Base-by-base conservation (phyloP, 2,329 filamentous ascomycete genomes). In the Drechslera avenae region DNA sequence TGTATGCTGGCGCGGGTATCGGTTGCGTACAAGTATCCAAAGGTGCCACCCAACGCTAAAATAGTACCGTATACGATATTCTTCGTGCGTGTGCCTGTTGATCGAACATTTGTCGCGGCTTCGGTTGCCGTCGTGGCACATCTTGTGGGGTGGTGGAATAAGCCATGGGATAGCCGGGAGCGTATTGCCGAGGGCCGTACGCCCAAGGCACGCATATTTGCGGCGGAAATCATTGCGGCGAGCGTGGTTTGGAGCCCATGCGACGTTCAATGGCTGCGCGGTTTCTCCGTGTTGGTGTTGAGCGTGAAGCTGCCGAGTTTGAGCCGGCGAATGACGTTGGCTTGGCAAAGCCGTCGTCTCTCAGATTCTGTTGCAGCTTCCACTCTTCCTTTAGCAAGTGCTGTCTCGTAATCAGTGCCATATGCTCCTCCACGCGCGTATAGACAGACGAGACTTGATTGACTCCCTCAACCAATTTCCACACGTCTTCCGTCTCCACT, bases 21-120 rank as follows among this genome's bases (percentile, higher is more conserved):
- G 41, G 80, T 82, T 46, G 76, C 63, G 60, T 82, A 82, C 51
- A 81, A 73, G 60, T 80, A 82, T 49, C 74, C 76, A 39, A 76
- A 75, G 21, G 70, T 68, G 16, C 77, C 63, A 6, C 70, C 73
- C 5, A 86, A 59, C 1, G 80, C 73, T 34, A 87, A 62, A 2
- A 82, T 76, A 16, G 83, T 81, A 40, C 83, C 82, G 52, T 79
- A 80, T 31, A 83, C 53, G 52, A 81, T 51, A 62, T 81, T 82
- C 56, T 77, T 78, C 12, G 80, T 61, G 36, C 78, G 75, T 3
- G 76, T 78, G 21, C 73, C 71, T 1, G 75, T 59, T 3, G 76
- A 77, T 31, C 66, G 69, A 23, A 68, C 67, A 40, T 73, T 68
- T 21, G 68, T 70, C 17, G 72, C 68, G 41, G 57, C 57, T 47